phyloP scores from a whole-genome alignment of 2,329 filamentous ascomycete species.

The Exophiala lecanii-corni region DNA sequence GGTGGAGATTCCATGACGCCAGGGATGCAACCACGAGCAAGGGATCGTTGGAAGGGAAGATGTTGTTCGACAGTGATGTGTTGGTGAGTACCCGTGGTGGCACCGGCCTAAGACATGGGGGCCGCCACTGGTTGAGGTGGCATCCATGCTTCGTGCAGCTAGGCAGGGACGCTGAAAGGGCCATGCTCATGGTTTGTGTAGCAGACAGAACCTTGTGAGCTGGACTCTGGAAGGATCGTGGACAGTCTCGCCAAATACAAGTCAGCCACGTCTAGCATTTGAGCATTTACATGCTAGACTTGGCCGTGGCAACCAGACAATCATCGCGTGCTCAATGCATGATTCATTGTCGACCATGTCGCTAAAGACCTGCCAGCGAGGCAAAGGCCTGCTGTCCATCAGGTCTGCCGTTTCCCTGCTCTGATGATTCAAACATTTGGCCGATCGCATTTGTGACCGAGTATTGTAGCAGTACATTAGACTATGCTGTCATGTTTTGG shows the following conservation, averaged over 20 bases:
- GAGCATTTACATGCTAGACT: neutral
- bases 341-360: neutral
- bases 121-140: neutral
- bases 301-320: neutral
- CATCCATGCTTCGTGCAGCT: neutral
- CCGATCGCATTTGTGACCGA: too few relatives aligned
- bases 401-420: too few relatives aligned
- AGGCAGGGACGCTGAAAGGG: neutral
- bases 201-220: neutral
- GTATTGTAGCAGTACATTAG: too few relatives aligned
- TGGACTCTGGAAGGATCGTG: neutral
- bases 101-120: neutral
- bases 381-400: too few relatives aligned
- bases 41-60: too few relatives aligned
- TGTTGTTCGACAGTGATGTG: neutral
- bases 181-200: neutral
- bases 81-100: neutral
- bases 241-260: neutral
- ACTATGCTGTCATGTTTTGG: too few relatives aligned
- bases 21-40: too few relatives aligned
- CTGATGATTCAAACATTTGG: too few relatives aligned
- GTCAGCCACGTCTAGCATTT: neutral
- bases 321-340: neutral
- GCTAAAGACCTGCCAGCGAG: neutral
- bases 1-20: too few relatives aligned